Percentiles rank a stretch among this genome's conserved stretches.
phyloP scores from a whole-genome alignment of 345 rosid genomes.

The Toxicodendron radicans region DNA sequence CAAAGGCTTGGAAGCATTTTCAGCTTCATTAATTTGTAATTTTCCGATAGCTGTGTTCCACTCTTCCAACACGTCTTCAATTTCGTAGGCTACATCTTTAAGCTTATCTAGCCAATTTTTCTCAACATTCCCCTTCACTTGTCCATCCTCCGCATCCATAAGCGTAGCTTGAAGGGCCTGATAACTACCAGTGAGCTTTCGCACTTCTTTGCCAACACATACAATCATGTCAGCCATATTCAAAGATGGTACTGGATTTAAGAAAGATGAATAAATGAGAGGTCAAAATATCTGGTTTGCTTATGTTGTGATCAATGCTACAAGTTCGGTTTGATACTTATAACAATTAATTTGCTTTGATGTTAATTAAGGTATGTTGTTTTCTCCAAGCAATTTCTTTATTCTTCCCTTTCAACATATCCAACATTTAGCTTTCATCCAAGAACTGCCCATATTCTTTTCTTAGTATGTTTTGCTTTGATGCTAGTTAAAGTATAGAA shows the following conservation, averaged over 20 bases:
- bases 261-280: neutral
- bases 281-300: neutral
- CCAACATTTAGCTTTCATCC: too few relatives aligned
- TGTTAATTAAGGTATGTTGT: neutral
- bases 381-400: neutral
- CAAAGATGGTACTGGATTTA: neutral
- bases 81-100: neutral
- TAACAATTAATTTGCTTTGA: neutral
- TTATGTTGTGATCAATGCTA: neutral
- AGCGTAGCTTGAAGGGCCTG: neutral
- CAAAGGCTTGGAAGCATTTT: neutral
- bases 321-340: neutral
- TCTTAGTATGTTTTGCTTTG: too few relatives aligned
- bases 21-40: neutral
- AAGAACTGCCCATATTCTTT: too few relatives aligned
- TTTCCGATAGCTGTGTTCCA: neutral
- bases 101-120: neutral
- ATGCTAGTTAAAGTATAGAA: neutral
- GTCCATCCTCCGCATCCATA: neutral
- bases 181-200: neutral
- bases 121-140: neutral
- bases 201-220: neutral
- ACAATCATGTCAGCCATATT: neutral
- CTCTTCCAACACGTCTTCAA: constrained; percentile 5
- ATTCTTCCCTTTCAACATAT: too few relatives aligned